These are phyloP conservation scores for Lipomyces mesembrius DNA, from an alignment of 805 yeast species.

Conservation along the genomic window DNA sequence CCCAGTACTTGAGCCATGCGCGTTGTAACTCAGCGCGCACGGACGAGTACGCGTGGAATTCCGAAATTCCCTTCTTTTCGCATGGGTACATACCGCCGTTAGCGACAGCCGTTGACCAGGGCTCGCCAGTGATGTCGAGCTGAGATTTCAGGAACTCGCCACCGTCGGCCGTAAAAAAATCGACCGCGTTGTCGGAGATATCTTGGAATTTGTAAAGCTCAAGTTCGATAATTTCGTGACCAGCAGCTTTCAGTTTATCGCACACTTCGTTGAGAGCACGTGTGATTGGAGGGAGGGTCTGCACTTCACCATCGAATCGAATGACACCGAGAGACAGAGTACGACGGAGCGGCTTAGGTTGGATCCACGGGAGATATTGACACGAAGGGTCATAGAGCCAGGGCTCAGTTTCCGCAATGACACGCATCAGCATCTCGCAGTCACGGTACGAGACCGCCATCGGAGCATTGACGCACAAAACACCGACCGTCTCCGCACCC, in stretches of 20 bases:
- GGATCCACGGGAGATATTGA: slow-evolving; percentile 61
- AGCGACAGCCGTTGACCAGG: slow-evolving; percentile 31
- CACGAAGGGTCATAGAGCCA: slow-evolving; percentile 53
- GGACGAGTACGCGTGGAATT: slow-evolving; percentile 33
- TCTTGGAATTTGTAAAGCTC: slow-evolving; percentile 30
- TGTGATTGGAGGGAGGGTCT: slow-evolving; percentile 62
- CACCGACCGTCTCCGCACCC: slow-evolving; percentile 46
- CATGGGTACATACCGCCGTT: slow-evolving; percentile 37
- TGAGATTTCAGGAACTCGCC: slow-evolving; percentile 31
- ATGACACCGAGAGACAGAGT: slow-evolving; percentile 36
- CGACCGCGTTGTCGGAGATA: slow-evolving; percentile 36
- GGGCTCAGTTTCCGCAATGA: slow-evolving; percentile 45
- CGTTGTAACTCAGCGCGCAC: slow-evolving; percentile 35
- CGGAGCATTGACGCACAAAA: slow-evolving; percentile 71
- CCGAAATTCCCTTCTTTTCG: slow-evolving; percentile 30
- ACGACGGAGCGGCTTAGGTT: slow-evolving; percentile 38
- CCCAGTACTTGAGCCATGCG: slow-evolving; percentile 36
- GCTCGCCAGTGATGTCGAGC: slow-evolving; percentile 34
- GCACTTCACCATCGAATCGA: slow-evolving; percentile 49
- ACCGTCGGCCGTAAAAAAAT: slow-evolving; percentile 34
- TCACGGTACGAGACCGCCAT: slow-evolving; percentile 67
- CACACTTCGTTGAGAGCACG: slow-evolving; percentile 59
- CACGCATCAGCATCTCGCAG: slow-evolving; percentile 68
- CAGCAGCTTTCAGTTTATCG: slow-evolving; percentile 59
- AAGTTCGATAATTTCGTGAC: slow-evolving; percentile 57